Conservation (phyloP, 2,329 filamentous ascomycete genomes). For the Gaeumannomyces sp. region DNA sequence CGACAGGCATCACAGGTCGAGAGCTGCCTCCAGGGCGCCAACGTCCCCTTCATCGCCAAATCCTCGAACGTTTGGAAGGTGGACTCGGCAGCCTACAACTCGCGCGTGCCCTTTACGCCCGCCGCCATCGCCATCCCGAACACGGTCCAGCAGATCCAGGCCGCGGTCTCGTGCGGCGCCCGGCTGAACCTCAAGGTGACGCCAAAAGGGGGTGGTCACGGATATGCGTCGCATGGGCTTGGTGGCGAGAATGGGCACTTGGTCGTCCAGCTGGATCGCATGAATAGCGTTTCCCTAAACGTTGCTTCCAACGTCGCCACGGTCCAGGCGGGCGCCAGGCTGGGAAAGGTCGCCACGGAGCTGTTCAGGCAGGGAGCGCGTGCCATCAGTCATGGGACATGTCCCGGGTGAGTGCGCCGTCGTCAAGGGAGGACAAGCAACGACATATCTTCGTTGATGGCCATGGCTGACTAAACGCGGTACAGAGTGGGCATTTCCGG, state of each 20-base stretch:
- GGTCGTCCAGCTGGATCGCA: conserved; percentile 39
- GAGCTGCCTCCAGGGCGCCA: conserved; percentile 19
- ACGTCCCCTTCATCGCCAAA: conserved; percentile 16
- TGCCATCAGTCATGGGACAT: conserved; percentile 44
- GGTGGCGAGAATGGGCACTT: conserved; percentile 42
- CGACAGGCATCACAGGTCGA: conserved; percentile 11
- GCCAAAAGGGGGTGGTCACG: conserved; percentile 44
- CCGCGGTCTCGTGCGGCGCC: conserved; percentile 38
- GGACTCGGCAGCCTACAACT: conserved; percentile 26
- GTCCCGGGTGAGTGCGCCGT: conserved; percentile 35
- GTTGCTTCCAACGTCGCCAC: conserved; percentile 31
- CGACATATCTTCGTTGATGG: not conserved
- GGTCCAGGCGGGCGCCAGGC: conserved; percentile 41
- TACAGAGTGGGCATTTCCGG: conserved; percentile 32
- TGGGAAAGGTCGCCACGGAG: conserved; percentile 39
- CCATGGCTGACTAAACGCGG: not conserved
- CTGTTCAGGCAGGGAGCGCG: conserved; percentile 31
- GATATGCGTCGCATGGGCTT: conserved; percentile 41
- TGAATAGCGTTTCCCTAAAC: conserved; percentile 37
- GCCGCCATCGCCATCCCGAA: conserved; percentile 37
- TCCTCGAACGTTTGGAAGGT: conserved; percentile 24
- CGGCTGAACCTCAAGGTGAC: conserved; percentile 37
- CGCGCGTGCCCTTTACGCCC: conserved; percentile 28
- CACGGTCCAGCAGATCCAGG: conserved; percentile 36
- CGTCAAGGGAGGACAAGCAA: not conserved